Conservation (phyloP, 164 flowering plant species). For the Litsea cubeba region DNA sequence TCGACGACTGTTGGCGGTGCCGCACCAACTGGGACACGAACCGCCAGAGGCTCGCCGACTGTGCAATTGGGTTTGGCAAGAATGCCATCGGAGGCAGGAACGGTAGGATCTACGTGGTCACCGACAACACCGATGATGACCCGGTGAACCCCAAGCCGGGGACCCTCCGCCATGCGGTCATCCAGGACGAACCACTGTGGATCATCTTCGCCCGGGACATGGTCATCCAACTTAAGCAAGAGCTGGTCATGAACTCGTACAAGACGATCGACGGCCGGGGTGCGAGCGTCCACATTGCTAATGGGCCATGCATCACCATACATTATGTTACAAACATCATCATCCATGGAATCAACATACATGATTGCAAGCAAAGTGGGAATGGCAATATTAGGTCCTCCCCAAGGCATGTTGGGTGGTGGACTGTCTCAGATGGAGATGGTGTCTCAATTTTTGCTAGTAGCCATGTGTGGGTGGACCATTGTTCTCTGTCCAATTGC, state of each 20-base stretch:
- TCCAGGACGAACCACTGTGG: conserved; percentile 65
- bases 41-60: conserved; percentile 62
- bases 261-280: conserved; percentile 84
- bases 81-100: conserved; percentile 65
- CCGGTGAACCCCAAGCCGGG: conserved; percentile 67
- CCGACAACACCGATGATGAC: conserved; percentile 45
- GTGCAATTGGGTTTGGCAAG: conserved; percentile 78
- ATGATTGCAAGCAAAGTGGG: conserved; percentile 64
- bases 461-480: conserved; percentile 75
- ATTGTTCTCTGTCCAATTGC: conserved; percentile 58
- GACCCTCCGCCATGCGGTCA: conserved; percentile 53
- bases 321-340: conserved; percentile 66
- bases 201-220: conserved; percentile 64
- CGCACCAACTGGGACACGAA: conserved; percentile 58
- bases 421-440: conserved; percentile 67
- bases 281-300: conserved; percentile 68
- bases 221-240: conserved; percentile 62
- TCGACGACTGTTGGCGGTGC: conserved; percentile 90
- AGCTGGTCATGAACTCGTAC: conserved; percentile 65
- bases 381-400: conserved; percentile 54
- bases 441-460: conserved; percentile 70
- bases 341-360: conserved; percentile 73
- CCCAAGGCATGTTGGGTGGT: conserved; percentile 55
- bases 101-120: conserved; percentile 62
- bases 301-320: conserved; percentile 77